Percentiles rank a stretch among this genome's conserved stretches.
These are phyloP conservation scores for Myxozyma udenii DNA, from an alignment of 805 yeast species.

Conservation along the genomic window DNA sequence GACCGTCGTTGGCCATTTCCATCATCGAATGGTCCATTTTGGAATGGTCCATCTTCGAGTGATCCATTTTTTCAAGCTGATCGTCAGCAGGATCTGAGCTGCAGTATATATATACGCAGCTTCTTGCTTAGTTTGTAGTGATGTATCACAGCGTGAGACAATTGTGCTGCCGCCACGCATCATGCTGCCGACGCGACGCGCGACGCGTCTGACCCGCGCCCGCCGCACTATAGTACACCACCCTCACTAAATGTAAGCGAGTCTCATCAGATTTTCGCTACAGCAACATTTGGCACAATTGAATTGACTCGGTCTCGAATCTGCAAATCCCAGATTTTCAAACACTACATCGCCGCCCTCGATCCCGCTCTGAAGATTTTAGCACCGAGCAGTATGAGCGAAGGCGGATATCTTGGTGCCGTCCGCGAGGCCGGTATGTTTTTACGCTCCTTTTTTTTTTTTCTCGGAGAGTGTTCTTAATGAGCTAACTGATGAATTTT, in stretches of 20 bases:
- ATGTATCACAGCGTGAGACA: neutral
- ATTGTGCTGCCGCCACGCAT: neutral
- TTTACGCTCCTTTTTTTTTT: neutral
- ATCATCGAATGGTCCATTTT: conserved; percentile 9
- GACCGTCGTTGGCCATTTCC: neutral
- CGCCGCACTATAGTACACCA: too few relatives aligned
- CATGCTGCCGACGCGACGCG: too few relatives aligned
- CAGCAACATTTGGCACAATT: too few relatives aligned
- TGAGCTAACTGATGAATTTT: too few relatives aligned
- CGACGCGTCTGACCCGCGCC: too few relatives aligned
- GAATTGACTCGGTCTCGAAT: too few relatives aligned
- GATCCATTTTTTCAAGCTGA: neutral
- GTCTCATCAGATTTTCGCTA: too few relatives aligned
- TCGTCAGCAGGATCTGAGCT: neutral
- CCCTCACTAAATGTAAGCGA: too few relatives aligned
- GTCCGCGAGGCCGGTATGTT: conserved; percentile 27
- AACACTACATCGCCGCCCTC: too few relatives aligned
- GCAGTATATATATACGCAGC: neutral
- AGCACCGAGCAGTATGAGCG: conserved; percentile 25
- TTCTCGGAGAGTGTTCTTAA: too few relatives aligned
- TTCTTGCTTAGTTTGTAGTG: neutral
- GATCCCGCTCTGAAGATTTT: too few relatives aligned
- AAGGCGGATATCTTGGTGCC: conserved; percentile 26
- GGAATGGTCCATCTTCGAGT: neutral
- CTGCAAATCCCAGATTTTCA: too few relatives aligned